phyloP scores from a whole-genome alignment of 148 eudicot genomes.

The Rhododendron henanense region DNA sequence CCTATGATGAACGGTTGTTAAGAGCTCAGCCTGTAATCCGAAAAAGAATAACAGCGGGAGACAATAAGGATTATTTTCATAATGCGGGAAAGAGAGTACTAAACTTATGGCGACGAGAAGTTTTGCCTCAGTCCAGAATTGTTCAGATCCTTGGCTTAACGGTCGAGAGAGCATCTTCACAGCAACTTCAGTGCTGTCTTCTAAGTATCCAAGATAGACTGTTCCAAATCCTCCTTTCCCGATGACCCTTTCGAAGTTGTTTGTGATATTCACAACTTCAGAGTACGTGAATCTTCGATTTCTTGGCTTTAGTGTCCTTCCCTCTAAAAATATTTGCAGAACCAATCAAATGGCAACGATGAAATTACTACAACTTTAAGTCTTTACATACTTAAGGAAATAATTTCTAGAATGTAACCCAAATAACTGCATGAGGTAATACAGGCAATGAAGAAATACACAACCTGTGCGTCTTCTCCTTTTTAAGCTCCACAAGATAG shows the following conservation, averaged over 20 bases:
- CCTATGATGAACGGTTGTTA: background rate
- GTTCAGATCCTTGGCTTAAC: background rate
- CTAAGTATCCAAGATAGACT: background rate
- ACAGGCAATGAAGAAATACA: background rate
- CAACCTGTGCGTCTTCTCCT: slow-evolving; percentile 9
- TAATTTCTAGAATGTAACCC: background rate
- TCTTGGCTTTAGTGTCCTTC: slow-evolving; percentile 1
- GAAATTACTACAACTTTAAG: background rate
- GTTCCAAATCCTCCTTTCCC: background rate
- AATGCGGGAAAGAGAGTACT: background rate
- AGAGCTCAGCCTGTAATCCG: background rate
- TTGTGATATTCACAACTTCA: slow-evolving; percentile 23
- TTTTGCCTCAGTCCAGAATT: background rate
- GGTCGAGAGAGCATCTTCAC: background rate
- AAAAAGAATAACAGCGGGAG: background rate
- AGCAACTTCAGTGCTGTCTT: background rate
- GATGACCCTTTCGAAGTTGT: background rate
- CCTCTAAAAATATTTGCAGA: background rate
- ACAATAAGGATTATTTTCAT: background rate
- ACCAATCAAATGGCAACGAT: background rate
- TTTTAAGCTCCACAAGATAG: slow-evolving; percentile 15
- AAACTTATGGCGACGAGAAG: background rate
- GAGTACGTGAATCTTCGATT: slow-evolving; percentile 15
- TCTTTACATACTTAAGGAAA: background rate
- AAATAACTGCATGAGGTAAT: background rate